Evolutionary conservation across 2,329 filamentous ascomycete species (phyloP).

Genomic region (Aspergillus arachidicola): DNA sequence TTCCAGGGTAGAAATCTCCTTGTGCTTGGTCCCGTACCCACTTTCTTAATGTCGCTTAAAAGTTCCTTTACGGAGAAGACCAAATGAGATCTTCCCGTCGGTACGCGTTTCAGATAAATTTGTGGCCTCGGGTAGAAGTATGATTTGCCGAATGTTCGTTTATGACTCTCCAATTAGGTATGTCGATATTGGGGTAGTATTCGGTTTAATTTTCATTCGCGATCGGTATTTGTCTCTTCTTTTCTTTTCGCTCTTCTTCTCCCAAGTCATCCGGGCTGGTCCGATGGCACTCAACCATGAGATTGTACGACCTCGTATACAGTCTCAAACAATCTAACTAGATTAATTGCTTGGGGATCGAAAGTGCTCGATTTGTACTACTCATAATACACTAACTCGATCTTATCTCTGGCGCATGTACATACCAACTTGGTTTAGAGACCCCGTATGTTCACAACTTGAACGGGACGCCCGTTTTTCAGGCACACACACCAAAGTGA

Average conservation of each 20-base stretch:
- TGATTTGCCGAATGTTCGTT: slow-evolving; percentile 8
- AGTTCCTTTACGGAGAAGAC: background rate
- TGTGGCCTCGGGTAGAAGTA: background rate
- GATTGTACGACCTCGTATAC: background rate
- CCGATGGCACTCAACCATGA: background rate
- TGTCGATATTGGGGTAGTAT: background rate
- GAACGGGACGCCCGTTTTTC: background rate
- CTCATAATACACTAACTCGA: background rate
- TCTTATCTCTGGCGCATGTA: background rate
- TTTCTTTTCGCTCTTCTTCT: background rate
- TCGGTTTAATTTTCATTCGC: background rate
- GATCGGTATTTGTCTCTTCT: background rate
- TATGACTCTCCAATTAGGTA: background rate
- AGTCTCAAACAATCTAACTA: background rate
- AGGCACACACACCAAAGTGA: background rate
- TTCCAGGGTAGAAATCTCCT: background rate
- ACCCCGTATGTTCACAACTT: background rate
- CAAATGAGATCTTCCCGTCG: slow-evolving; percentile 2
- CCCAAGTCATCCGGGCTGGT: background rate
- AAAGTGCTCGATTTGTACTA: background rate
- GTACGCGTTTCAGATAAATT: slow-evolving; percentile 12
- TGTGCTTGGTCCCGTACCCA: background rate
- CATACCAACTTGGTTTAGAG: background rate
- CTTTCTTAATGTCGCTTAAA: background rate
- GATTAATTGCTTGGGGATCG: background rate